Conservation (phyloP, 202 grass and related monocot species). For the Digitaria exilis region DNA sequence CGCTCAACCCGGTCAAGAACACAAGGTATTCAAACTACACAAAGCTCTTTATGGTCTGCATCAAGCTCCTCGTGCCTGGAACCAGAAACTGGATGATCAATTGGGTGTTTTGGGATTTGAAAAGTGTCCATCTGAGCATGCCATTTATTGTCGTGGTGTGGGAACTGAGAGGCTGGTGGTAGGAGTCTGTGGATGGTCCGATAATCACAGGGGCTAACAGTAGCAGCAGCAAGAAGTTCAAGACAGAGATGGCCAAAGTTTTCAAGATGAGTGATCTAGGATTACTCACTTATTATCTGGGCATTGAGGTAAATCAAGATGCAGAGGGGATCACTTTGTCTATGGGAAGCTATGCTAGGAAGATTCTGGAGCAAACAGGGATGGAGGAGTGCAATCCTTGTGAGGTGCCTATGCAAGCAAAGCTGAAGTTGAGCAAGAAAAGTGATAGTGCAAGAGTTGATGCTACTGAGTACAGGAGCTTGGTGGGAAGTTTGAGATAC, state of each 20-base stretch:
- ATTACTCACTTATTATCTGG: not conserved
- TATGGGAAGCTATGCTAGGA: not conserved
- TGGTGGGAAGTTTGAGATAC: not conserved
- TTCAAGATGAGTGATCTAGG: not conserved
- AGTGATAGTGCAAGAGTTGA: not conserved
- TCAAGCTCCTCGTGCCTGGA: not conserved
- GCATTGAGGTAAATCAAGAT: not conserved
- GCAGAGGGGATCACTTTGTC: not conserved
- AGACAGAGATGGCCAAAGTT: not conserved
- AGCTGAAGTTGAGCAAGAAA: not conserved
- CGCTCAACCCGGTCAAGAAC: not conserved
- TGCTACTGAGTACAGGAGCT: not conserved
- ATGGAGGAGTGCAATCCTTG: not conserved
- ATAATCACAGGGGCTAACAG: not conserved
- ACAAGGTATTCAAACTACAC: not conserved
- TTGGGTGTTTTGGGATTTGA: not conserved
- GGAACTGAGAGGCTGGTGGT: not conserved
- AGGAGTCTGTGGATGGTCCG: not conserved
- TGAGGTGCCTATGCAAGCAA: not conserved
- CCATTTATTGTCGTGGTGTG: not conserved
- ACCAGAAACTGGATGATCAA: not conserved
- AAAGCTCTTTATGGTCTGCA: not conserved
- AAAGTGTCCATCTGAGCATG: not conserved
- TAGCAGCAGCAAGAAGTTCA: not conserved
- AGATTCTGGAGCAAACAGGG: not conserved